Base-by-base conservation (phyloP, 345 rosid genomes). In the Triadica sebifera region DNA sequence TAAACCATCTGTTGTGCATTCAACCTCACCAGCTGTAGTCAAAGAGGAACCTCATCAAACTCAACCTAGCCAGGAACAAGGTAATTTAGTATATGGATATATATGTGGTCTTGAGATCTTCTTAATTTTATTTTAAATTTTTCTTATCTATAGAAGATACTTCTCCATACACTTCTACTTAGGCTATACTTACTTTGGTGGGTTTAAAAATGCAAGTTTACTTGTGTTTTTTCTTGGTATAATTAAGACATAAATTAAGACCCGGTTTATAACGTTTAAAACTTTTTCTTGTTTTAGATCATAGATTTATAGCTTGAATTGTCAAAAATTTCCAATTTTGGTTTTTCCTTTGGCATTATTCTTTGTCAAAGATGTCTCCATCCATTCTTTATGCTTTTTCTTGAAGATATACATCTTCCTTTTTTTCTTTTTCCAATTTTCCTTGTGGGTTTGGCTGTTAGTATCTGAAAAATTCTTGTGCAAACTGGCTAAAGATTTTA, bases 1-100 rank as follows among this genome's bases (percentile, higher is more conserved):
- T 12, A 67, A 53, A 7, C 62, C 76, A 22, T 16, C 67, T 34
- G 8, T 50, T 59, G 57, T 71, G 71, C 85, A 76, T 74, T 63
- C 81, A 49, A 13, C 45, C 16, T 49, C 62, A 12, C 20, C 52
- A 47, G 49, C 47, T 8, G 52, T 57, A 29, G 34, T 29, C 25
- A 56, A 65, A 56, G 73, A 22, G 34, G 73, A 63, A 45, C 65
- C 67, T 62, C 59, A 59, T 19, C 76, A 66, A 3, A 29, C 81
- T 13, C 74, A 69, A 34, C 65, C 69, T 8, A 3, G 47, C 8
- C 74, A 61, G 64, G 74, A 69, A 61, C 74, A 69, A 72, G 76
- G 81, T 78, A 65, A 39, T 55, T n/a, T n/a, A n/a, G n/a, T n/a
- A n/a, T n/a, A n/a, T n/a, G n/a, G n/a, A n/a, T 7, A 53, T 29